Percentiles rank a stretch among this genome's conserved stretches.
Conservation (phyloP, 768 basidiomycete species). For the Auricularia sp. region DNA sequence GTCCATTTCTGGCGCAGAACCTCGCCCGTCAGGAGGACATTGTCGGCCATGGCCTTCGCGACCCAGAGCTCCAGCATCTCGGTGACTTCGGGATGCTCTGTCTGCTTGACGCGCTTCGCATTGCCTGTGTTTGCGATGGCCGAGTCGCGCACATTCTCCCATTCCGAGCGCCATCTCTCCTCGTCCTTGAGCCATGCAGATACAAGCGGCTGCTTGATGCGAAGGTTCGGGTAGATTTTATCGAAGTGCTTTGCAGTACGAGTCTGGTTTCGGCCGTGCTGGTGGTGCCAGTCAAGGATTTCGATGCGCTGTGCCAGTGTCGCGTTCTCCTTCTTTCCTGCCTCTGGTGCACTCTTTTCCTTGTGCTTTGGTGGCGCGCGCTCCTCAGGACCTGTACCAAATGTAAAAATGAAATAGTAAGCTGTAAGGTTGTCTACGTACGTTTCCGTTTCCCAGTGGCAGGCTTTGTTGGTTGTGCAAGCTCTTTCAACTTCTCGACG, state of each 20-base stretch:
- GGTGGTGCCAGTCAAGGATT: slow-evolving; percentile 27
- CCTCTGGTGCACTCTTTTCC: background rate
- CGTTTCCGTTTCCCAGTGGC: no score
- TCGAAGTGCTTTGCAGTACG: slow-evolving; percentile 23
- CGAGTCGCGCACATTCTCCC: no score
- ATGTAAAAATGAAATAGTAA: no score
- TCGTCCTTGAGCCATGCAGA: slow-evolving; percentile 26
- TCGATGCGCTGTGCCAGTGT: slow-evolving; percentile 26
- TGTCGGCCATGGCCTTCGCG: slow-evolving; percentile 22
- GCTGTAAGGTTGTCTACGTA: no score
- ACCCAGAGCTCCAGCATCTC: slow-evolving; percentile 30
- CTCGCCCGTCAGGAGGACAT: slow-evolving; percentile 25
- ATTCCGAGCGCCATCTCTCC: slow-evolving; percentile 9
- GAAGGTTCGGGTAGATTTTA: slow-evolving; percentile 22
- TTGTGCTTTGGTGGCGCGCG: background rate
- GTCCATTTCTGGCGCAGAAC: slow-evolving; percentile 26
- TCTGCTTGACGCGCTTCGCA: slow-evolving; percentile 17
- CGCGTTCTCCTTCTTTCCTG: slow-evolving; percentile 18
- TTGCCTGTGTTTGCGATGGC: background rate
- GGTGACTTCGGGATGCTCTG: slow-evolving; percentile 22
- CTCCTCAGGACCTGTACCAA: no score
- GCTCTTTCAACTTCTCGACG: background rate
- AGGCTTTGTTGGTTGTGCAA: background rate
- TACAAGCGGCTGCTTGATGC: slow-evolving; percentile 24
- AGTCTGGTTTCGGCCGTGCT: slow-evolving; percentile 23